Base-by-base conservation (phyloP, 306 rosid species). In the Ormosia semicastrata region DNA sequence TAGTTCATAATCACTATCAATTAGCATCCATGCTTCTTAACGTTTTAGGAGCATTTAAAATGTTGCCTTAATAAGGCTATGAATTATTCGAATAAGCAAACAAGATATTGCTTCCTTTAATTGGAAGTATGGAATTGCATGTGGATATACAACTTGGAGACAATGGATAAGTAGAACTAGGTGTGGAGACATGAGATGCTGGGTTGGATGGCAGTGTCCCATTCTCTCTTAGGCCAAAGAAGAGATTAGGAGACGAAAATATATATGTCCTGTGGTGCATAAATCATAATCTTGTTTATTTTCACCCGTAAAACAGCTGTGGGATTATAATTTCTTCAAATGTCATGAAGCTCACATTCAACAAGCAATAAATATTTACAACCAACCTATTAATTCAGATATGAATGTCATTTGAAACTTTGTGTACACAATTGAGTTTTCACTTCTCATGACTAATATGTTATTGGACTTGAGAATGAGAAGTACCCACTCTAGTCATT, bases 291-390 rank as follows among this genome's bases (percentile, higher is more conserved):
- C 71, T 76, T 46, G 58, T 46, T 76, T 15, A 15, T 63, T 62
- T 41, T n/a, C 34, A 17, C 64, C 3, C 5, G 44, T 52, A 54
- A 39, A 39, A 50, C 49, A 74, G 50, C 7, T 76, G 59, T 49
- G 1, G 43, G 66, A 14, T 52, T 49, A 4, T 78, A 47, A 66
- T 37, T 30, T 43, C 75, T 29, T 15, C 54, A 50, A 83, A 50
- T 40, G 71, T 41, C 50, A 62, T 7, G 63, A 83, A 43, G 5
- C 79, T 62, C 15, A 52, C 41, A 41, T 63, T 70, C 77, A 69
- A 33, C 14, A 32, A 78, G 64, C 49, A 78, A 73, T 73, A 62
- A 71, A 33, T 72, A 43, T 83, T 52, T 71, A 52, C 69, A 64
- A 65, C 73, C 36, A n/a, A 70, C 76, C 29, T 12, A 37, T 24